Base-by-base conservation (phyloP, 2,329 filamentous ascomycete species). In the Pyrenochaeta sp. region DNA sequence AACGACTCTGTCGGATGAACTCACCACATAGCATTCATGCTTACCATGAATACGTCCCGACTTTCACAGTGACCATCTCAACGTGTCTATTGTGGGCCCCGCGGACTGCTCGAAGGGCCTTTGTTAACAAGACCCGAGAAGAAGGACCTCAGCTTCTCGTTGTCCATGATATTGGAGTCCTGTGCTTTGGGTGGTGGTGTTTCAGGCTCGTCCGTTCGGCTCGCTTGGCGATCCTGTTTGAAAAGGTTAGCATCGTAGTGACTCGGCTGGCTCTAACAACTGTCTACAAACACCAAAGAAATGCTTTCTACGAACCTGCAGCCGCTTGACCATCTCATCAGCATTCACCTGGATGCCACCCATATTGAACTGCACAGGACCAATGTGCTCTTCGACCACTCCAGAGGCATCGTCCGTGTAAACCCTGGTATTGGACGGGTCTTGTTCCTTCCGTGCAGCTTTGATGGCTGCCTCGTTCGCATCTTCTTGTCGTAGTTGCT, bases 311-410 rank as follows among this genome's bases (percentile, higher is more conserved):
- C 67, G 37, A 79, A 94, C 92, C 86, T 93, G 93, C 59, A 96
- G 83, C 68, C 91, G 87, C 77, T 93, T 90, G 56, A 97, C 80
- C 90, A 96, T 95, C 71, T 97, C 93, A 72, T 97, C 93, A 8
- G 93, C 93, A 78, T 97, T 93, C 30, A 97, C 91, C 74, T 97
- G 93, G 62, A 99, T 97, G 52, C 95, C 95, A 42, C 95, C 95
- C 85, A 99, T 95, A 76, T 99, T 99, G 81, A 98, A 97, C 73
- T 97, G 93, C 64, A 97, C 93, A 0, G 93, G 93, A 0, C 93
- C 93, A 71, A 97, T 96, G 69, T 96, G 93, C 58, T 79, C 75
- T 53, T 79, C 77, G 4, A 79, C 76, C 10, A 79, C 73, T n/a
- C 76, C 74, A 40, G 74, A 75, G 8, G 60, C 64, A 24, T 74